Percentiles rank a stretch among this genome's conserved stretches.
Conservation (phyloP, 2,329 filamentous ascomycete genomes). For the Pyrenophora teres region DNA sequence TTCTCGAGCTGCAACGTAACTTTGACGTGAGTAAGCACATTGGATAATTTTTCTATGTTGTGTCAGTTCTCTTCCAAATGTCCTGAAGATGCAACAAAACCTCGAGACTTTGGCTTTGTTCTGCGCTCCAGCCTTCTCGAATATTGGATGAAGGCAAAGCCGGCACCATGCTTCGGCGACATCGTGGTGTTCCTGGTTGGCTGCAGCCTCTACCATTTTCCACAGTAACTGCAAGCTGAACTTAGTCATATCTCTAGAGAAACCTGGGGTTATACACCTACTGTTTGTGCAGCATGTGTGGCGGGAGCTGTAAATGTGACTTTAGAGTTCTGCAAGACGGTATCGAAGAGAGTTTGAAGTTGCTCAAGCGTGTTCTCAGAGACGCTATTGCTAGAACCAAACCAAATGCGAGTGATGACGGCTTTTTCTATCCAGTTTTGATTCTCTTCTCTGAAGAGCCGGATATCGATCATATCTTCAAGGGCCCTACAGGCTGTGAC, state of each 20-base stretch:
- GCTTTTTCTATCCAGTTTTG: conserved; percentile 69
- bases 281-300: conserved; percentile 70
- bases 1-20: conserved; percentile 59
- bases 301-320: conserved; percentile 62
- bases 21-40: conserved; percentile 66
- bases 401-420: conserved; percentile 70
- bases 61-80: background rate
- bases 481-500: conserved; percentile 56
- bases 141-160: conserved; percentile 68
- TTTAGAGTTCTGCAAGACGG: conserved; percentile 53
- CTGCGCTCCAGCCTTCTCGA: conserved; percentile 66
- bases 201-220: conserved; percentile 72
- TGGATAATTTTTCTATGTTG: conserved; percentile 71
- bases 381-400: conserved; percentile 58
- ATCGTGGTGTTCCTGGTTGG: conserved; percentile 58
- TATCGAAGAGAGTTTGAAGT: conserved; percentile 53
- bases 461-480: conserved; percentile 66
- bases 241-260: background rate
- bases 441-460: conserved; percentile 58
- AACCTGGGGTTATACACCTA: conserved; percentile 43
- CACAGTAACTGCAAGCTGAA: conserved; percentile 68
- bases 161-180: conserved; percentile 72
- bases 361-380: conserved; percentile 42
- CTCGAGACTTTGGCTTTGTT: conserved; percentile 73
- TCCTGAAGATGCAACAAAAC: conserved; percentile 44